Conservation (phyloP, 148 eudicot species). For the Camellia lanceoleosa region DNA sequence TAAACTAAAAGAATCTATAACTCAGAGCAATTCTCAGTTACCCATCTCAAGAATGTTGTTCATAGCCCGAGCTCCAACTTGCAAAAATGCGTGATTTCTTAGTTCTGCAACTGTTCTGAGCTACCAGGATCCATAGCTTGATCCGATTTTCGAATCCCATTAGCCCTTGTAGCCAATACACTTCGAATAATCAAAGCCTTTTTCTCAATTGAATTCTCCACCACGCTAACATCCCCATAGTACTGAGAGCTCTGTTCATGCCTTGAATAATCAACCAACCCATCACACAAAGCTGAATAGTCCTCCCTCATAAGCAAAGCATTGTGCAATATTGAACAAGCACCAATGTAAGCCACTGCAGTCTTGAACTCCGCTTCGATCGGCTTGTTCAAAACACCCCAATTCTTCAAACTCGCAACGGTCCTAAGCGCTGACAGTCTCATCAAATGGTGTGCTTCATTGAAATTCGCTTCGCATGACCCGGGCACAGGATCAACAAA, state of each 20-base stretch:
- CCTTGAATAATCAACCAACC: constrained; percentile 18
- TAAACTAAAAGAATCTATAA: not conserved
- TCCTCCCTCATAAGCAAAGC: constrained; percentile 78
- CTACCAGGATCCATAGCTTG: not conserved
- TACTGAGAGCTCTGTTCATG: constrained; percentile 21
- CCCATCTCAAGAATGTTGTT: constrained; percentile 8
- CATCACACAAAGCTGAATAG: constrained; percentile 53
- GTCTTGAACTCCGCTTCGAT: constrained; percentile 56
- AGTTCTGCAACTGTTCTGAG: not conserved
- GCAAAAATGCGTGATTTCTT: not conserved
- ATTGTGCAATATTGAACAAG: constrained; percentile 89
- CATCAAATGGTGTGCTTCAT: constrained; percentile 30
- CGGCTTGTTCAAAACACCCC: constrained; percentile 73
- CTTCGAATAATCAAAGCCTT: constrained; percentile 39
- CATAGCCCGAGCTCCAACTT: not conserved
- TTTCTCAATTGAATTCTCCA: constrained; percentile 23
- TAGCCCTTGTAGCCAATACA: constrained; percentile 55
- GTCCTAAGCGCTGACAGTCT: constrained; percentile 36
- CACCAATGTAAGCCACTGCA: constrained; percentile 77
- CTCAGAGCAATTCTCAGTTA: constrained; percentile 1
- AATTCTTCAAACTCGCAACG: constrained; percentile 64
- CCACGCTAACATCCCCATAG: constrained; percentile 19
- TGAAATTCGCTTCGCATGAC: constrained; percentile 49
- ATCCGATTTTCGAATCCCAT: constrained; percentile 4
- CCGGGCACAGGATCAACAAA: constrained; percentile 42